Conservation (phyloP, 495 filamentous ascomycete genomes). For the Cryomyces minteri region DNA sequence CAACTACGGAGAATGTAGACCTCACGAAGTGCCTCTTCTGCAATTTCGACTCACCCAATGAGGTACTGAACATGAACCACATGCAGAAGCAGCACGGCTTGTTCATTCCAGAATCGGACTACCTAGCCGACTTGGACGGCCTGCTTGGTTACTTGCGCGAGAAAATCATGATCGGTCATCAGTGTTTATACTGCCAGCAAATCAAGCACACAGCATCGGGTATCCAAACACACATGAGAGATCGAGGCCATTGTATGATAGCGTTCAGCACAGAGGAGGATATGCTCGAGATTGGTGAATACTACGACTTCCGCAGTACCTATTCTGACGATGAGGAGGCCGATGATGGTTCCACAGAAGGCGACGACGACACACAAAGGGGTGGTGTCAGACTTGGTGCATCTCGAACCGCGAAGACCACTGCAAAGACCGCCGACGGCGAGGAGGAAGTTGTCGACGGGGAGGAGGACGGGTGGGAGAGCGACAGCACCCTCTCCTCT, state of each 20-base stretch:
- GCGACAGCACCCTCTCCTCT: conserved; percentile 68
- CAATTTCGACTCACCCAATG: conserved; percentile 53
- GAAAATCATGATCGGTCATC: conserved; percentile 56
- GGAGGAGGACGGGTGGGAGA: conserved; percentile 70
- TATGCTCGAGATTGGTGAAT: conserved; percentile 90
- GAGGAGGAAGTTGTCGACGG: conserved; percentile 6
- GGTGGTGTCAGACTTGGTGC: conserved; percentile 41
- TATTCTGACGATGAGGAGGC: conserved; percentile 65
- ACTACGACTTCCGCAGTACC: conserved; percentile 90
- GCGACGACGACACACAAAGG: conserved; percentile 25
- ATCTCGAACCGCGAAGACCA: conserved; percentile 27
- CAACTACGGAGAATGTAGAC: conserved; percentile 26
- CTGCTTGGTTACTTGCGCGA: conserved; percentile 56
- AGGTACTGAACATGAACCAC: conserved; percentile 58
- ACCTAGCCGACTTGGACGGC: conserved; percentile 62
- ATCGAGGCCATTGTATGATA: conserved; percentile 92
- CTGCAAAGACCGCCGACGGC: conserved; percentile 7
- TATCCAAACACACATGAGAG: conserved; percentile 87
- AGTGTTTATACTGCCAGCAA: conserved; percentile 75
- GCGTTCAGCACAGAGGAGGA: conserved; percentile 80
- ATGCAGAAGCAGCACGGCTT: conserved; percentile 89
- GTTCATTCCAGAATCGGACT: conserved; percentile 83
- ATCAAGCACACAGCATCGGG: conserved; percentile 52
- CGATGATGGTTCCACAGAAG: conserved; percentile 27
- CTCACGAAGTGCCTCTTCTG: conserved; percentile 69